Conservation (phyloP, 108 stramenopile species). For the Pseudonitzschia pungens region DNA sequence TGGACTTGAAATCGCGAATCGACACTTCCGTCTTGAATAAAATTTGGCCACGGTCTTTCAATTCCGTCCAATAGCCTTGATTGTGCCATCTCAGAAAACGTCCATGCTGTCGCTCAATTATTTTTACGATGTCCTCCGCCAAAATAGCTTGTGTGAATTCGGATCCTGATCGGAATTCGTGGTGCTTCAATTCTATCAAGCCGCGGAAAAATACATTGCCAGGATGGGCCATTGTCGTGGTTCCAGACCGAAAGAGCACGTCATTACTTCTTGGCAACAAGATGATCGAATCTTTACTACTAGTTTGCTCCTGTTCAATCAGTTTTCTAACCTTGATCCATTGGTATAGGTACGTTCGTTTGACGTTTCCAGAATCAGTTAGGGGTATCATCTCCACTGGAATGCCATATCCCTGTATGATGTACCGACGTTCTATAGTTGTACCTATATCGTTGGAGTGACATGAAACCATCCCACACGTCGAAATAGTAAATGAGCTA, state of each 20-base stretch:
- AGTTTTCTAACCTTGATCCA: conserved; percentile 12
- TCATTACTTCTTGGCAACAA: not conserved
- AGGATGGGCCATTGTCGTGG: not conserved
- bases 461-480: not conserved
- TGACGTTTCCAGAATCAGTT: conserved; percentile 7
- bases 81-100: conserved; percentile 3
- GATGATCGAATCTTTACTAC: not conserved
- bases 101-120: not conserved
- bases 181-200: not conserved
- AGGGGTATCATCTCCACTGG: conserved; percentile 1
- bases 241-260: conserved; percentile 4
- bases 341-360: not conserved
- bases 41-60: not conserved
- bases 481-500: not conserved
- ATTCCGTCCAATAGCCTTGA: not conserved
- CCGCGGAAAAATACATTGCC: conserved; percentile 1
- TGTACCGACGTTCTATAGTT: not conserved
- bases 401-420: conserved; percentile 3
- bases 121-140: not conserved
- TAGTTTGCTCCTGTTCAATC: conserved; percentile 1
- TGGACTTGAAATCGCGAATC: not conserved
- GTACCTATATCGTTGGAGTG: not conserved
- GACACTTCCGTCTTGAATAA: not conserved
- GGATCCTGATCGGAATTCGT: not conserved
- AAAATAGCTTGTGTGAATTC: not conserved